phyloP scores from a whole-genome alignment of 495 filamentous ascomycete genomes.

The Podospora conica region DNA sequence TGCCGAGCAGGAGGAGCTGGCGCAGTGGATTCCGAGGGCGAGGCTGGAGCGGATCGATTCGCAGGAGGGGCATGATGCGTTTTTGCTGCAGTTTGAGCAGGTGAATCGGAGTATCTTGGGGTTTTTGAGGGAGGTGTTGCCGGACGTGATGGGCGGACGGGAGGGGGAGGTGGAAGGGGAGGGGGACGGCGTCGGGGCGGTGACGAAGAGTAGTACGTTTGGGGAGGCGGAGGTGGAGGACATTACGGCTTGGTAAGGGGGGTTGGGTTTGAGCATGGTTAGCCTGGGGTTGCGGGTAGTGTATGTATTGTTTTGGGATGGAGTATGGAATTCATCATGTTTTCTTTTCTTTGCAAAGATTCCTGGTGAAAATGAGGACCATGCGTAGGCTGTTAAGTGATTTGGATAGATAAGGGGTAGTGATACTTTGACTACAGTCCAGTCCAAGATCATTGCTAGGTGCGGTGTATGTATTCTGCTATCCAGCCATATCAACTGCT shows the following conservation, averaged over 20 bases:
- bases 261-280: background rate
- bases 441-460: background rate
- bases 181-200: slow-evolving; percentile 39
- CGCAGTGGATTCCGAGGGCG: slow-evolving; percentile 71
- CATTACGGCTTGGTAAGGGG: slow-evolving; percentile 82
- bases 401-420: background rate
- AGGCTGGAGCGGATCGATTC: slow-evolving; percentile 80
- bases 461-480: background rate
- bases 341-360: background rate
- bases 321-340: background rate
- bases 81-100: slow-evolving; percentile 93
- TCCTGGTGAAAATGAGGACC: background rate
- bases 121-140: slow-evolving; percentile 76
- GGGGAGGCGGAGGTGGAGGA: slow-evolving; percentile 95
- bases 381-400: background rate
- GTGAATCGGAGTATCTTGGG: slow-evolving; percentile 82
- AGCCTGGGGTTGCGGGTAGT: background rate
- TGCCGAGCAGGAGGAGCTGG: slow-evolving; percentile 88
- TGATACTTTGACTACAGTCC: background rate
- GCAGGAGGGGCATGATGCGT: slow-evolving; percentile 93
- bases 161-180: slow-evolving; percentile 44
- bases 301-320: background rate
- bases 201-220: slow-evolving; percentile 80
- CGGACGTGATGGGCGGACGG: slow-evolving; percentile 69
- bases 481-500: background rate